A percentile compares a stretch with the other conserved stretches of the same genome.
These are phyloP conservation scores for Ajuga chamaepitys DNA, from an alignment of 257 asterid species.

Conservation along the genomic window DNA sequence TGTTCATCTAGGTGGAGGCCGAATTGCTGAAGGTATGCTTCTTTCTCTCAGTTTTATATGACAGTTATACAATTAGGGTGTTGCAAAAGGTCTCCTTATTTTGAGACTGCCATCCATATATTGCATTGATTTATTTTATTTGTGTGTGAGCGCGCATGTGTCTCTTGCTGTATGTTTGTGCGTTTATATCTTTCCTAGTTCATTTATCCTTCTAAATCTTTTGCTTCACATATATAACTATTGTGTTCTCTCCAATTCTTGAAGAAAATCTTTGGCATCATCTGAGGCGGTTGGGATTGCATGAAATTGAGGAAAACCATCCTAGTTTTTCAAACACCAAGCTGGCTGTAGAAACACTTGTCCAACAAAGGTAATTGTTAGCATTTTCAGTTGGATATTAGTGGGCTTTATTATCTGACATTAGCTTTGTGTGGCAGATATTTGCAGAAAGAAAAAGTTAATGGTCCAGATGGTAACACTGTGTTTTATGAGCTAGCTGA, in stretches of 20 bases:
- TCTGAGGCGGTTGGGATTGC: slow-evolving; percentile 74
- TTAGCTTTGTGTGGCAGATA: slow-evolving; percentile 39
- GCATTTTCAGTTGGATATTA: not conserved
- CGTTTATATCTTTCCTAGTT: not conserved
- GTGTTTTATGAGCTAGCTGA: slow-evolving; percentile 85
- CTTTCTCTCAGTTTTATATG: not conserved
- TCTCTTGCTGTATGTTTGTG: no score
- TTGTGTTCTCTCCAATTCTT: slow-evolving; percentile 9
- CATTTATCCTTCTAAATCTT: not conserved
- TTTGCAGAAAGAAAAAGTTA: slow-evolving; percentile 77
- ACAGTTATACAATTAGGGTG: not conserved
- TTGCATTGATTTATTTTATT: not conserved
- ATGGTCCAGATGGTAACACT: slow-evolving; percentile 70
- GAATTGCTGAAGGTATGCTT: slow-evolving; percentile 64
- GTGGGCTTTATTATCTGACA: slow-evolving; percentile 6
- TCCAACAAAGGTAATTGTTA: slow-evolving; percentile 72
- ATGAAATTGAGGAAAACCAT: slow-evolving; percentile 66
- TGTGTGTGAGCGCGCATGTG: not conserved
- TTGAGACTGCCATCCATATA: no score
- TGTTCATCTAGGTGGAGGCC: slow-evolving; percentile 75
- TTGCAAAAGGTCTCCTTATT: not conserved
- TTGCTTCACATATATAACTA: not conserved
- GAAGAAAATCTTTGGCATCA: slow-evolving; percentile 88
- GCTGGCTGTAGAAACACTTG: slow-evolving; percentile 61
- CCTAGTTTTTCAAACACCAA: slow-evolving; percentile 55